These are phyloP conservation scores for Emergomyces orientalis DNA, from an alignment of 2,329 filamentous ascomycete genomes.

Conservation along the genomic window DNA sequence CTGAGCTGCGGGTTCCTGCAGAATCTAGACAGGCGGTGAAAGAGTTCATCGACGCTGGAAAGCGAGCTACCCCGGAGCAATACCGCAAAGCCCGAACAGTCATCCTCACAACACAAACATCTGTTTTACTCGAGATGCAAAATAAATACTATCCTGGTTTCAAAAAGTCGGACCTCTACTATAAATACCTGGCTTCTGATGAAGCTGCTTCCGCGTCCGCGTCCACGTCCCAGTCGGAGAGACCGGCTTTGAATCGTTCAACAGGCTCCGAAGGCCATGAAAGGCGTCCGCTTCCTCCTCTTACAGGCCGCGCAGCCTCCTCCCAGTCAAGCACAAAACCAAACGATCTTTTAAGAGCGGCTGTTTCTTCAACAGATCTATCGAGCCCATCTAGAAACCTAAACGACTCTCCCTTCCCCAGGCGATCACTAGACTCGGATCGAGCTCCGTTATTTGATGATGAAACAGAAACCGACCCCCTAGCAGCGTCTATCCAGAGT, in stretches of 20 bases:
- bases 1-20: slow-evolving; percentile 68
- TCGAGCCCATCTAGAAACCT: slow-evolving; percentile 16
- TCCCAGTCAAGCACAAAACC: slow-evolving; percentile 39
- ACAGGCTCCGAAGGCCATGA: slow-evolving; percentile 21
- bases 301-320: slow-evolving; percentile 41
- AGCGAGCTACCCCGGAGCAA: slow-evolving; percentile 64
- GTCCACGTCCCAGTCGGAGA: slow-evolving; percentile 15
- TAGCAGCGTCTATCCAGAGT: slow-evolving; percentile 69
- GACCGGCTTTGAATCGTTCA: slow-evolving; percentile 6
- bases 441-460: slow-evolving; percentile 65
- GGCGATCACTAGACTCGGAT: slow-evolving; percentile 64
- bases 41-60: slow-evolving; percentile 69
- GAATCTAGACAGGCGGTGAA: slow-evolving; percentile 61
- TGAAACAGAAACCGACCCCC: slow-evolving; percentile 60
- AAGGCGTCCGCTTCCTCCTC: slow-evolving; percentile 34
- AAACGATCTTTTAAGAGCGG: slow-evolving; percentile 50
- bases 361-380: slow-evolving; percentile 53
- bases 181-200: slow-evolving; percentile 88
- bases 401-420: slow-evolving; percentile 40
- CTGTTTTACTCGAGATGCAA: slow-evolving; percentile 75
- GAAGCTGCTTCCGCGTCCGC: slow-evolving; percentile 41
- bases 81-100: slow-evolving; percentile 75
- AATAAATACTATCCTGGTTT: slow-evolving; percentile 72
- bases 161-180: slow-evolving; percentile 87
- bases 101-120: slow-evolving; percentile 71